These are phyloP conservation scores for Metschnikowia continentalis DNA, from an alignment of 805 yeast genomes.

Conservation along the genomic window DNA sequence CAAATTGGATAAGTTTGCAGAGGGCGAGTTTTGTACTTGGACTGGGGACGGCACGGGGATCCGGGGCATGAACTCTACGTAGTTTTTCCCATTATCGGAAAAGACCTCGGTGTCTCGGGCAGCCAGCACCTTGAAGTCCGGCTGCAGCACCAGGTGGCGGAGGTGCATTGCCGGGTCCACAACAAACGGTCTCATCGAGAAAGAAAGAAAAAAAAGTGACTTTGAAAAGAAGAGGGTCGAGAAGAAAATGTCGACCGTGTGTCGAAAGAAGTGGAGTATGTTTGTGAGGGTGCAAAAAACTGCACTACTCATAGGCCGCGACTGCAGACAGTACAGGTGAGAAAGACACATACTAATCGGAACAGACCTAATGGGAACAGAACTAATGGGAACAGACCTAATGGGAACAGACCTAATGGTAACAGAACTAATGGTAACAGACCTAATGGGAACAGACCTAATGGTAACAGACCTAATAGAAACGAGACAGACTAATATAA, in stretches of 20 bases:
- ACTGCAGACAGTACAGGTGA: not conserved
- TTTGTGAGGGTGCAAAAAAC: not conserved
- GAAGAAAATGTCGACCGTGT: not conserved
- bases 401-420: too few relatives aligned
- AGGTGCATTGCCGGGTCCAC: not conserved
- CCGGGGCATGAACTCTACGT: constrained; percentile 2
- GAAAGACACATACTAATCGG: not conserved
- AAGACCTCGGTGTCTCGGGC: not conserved
- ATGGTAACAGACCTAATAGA: too few relatives aligned
- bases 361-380: too few relatives aligned
- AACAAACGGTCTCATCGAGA: not conserved
- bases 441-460: not conserved
- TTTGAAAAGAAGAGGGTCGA: not conserved
- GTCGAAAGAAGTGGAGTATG: not conserved
- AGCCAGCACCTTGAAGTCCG: constrained; percentile 1
- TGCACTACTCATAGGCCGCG: not conserved
- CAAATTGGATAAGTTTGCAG: too few relatives aligned
- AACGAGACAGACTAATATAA: too few relatives aligned
- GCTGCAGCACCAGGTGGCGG: constrained; percentile 5
- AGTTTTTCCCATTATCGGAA: not conserved
- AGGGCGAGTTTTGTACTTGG: not conserved
- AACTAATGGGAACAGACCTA: too few relatives aligned
- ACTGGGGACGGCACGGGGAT: not conserved
- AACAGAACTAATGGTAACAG: too few relatives aligned
- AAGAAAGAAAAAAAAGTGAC: not conserved